Base-by-base conservation (phyloP, 805 yeast species). In the Spathaspora arborariae region DNA sequence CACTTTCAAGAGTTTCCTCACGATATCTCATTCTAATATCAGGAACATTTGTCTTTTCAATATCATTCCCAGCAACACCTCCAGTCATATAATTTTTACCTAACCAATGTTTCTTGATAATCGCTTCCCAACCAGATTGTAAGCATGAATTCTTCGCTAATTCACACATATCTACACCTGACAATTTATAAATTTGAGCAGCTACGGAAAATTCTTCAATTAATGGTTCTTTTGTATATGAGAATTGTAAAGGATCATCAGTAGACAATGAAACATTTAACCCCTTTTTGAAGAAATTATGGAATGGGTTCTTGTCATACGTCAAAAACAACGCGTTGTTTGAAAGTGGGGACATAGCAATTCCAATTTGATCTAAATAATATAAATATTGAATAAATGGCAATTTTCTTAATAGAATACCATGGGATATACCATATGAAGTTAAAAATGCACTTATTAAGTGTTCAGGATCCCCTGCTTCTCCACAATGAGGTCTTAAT, bases 381-480 rank as follows among this genome's bases (percentile, higher is more conserved):
- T 82, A 94, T 53, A 94, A 70, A 64, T 94, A 94, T 67, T 94
- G 99, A 52, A 95, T 84, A 64, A 88, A 90, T 42, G 99, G 99
- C 45, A 95, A 79, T 65, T 94, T 94, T 67, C 99, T 82, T 60
- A 94, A 74, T 50, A 92, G 66, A 46, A 94, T 95, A 48, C 99
- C 99, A 64, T 94, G 99, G 10, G 96, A 88, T 50, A 94, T 94
- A 44, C 96, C 88, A 59, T 92, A 95, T 1, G 97, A 83, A 1
- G 94, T 81, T 58, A 94, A 68, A 58, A 86, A 94, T 1, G 99
- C 91, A 43, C 91, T 79, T 39, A 91, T 88, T 60, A 95, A 75
- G 71, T 94, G 99, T 60, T 94, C 98, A 1, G 98, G 97, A 61
- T 94, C 99, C 50, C 99, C 99, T n/a, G 99, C 99, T 67, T 94